Conservation (phyloP, 345 rosid genomes). For the Melaleuca alternifolia region DNA sequence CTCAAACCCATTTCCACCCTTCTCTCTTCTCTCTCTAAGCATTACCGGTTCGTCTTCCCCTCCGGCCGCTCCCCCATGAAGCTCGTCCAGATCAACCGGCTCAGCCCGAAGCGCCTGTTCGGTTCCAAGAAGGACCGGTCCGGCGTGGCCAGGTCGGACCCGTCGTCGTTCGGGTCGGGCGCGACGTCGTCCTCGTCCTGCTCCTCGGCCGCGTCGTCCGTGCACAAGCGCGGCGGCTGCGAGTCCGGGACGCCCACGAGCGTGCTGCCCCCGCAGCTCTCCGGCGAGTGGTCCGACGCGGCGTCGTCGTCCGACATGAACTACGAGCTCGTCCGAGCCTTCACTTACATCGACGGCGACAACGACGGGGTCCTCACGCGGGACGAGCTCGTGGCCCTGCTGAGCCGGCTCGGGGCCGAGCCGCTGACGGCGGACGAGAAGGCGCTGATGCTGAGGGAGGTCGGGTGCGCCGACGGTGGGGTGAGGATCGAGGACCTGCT, state of each 20-base stretch:
- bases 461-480: constrained; percentile 26
- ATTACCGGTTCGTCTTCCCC: constrained; percentile 9
- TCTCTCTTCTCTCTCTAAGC: not conserved
- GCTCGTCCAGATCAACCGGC: constrained; percentile 7
- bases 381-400: constrained; percentile 48
- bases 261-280: constrained; percentile 33
- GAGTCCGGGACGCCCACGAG: constrained; percentile 47
- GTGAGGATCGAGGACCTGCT: constrained; percentile 45
- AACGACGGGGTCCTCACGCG: constrained; percentile 53
- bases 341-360: constrained; percentile 30
- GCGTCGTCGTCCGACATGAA: not conserved
- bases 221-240: constrained; percentile 12
- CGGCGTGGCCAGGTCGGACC: constrained; percentile 39
- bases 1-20: not conserved
- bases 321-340: constrained; percentile 37
- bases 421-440: constrained; percentile 57
- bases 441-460: constrained; percentile 47
- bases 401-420: constrained; percentile 38
- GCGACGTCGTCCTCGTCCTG: constrained; percentile 20
- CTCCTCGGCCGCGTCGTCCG: constrained; percentile 22
- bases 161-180: constrained; percentile 49
- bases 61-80: not conserved
- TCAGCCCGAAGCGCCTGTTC: constrained; percentile 68
- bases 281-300: constrained; percentile 43
- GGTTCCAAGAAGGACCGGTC: constrained; percentile 32